These are phyloP conservation scores for Penicillium freii DNA, from an alignment of 2,329 filamentous ascomycete species.

Conservation along the genomic window DNA sequence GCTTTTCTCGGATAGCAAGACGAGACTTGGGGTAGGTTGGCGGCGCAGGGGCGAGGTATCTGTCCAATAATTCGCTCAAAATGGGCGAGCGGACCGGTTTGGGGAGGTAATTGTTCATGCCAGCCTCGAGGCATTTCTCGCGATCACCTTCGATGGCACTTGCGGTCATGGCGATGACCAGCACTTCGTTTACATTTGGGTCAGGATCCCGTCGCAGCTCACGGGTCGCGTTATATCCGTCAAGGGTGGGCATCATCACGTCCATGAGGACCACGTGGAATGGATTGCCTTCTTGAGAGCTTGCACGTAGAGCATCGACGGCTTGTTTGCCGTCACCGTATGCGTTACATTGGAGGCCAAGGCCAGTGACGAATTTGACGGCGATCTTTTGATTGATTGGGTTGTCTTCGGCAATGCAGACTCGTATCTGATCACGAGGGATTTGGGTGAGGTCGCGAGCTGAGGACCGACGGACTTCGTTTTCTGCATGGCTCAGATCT, in stretches of 20 bases:
- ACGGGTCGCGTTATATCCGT: slow-evolving; percentile 88
- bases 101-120: slow-evolving; percentile 96
- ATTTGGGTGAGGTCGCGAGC: slow-evolving; percentile 69
- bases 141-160: slow-evolving; percentile 91
- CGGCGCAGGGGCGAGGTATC: slow-evolving; percentile 57
- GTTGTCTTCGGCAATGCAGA: slow-evolving; percentile 95
- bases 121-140: slow-evolving; percentile 91
- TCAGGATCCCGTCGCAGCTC: slow-evolving; percentile 74
- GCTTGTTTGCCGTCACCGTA: slow-evolving; percentile 88
- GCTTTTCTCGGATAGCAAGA: slow-evolving; percentile 31
- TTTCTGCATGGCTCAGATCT: slow-evolving; percentile 40
- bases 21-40: slow-evolving; percentile 38
- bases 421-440: slow-evolving; percentile 72
- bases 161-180: slow-evolving; percentile 98
- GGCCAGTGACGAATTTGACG: slow-evolving; percentile 80
- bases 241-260: slow-evolving; percentile 90
- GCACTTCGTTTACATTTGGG: slow-evolving; percentile 71
- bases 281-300: slow-evolving; percentile 67
- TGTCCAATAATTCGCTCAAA: slow-evolving; percentile 76
- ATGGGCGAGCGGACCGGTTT: slow-evolving; percentile 91
- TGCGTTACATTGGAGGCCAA: slow-evolving; percentile 83
- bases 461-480: slow-evolving; percentile 44
- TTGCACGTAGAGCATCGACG: slow-evolving; percentile 76
- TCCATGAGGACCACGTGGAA: slow-evolving; percentile 96
- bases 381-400: slow-evolving; percentile 93